phyloP scores from a whole-genome alignment of 371 early-diverging fungal genomes.

The Thermomucor indicae-seudaticae region DNA sequence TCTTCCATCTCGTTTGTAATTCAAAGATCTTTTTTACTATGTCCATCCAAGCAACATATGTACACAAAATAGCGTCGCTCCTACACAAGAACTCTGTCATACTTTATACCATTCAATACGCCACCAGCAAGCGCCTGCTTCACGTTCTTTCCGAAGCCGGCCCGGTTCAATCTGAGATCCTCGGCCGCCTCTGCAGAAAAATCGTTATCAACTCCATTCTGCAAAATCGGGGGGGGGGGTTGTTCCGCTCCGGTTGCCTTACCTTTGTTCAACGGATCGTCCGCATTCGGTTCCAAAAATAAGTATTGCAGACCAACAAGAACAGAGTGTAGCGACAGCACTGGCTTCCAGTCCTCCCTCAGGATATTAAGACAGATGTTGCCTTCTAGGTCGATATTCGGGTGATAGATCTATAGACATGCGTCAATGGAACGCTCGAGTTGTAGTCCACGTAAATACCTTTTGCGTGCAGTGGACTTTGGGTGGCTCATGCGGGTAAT shows the following conservation, averaged over 20 bases:
- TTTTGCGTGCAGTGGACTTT: constrained; percentile 93
- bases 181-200: constrained; percentile 66
- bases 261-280: constrained; percentile 98
- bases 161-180: constrained; percentile 61
- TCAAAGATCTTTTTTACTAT: neutral
- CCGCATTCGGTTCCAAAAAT: constrained; percentile 97
- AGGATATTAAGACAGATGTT: constrained; percentile 99
- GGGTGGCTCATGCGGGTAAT: constrained; percentile 99
- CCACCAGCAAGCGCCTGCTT: constrained; percentile 66
- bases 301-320: constrained; percentile 95
- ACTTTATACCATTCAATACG: constrained; percentile 53
- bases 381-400: constrained; percentile 98
- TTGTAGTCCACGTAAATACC: constrained; percentile 38
- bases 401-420: constrained; percentile 86
- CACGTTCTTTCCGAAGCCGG: constrained; percentile 66
- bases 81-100: constrained; percentile 54
- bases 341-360: constrained; percentile 99
- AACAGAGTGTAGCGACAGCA: constrained; percentile 94
- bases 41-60: too few relatives aligned
- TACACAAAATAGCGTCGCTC: neutral
- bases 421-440: neutral
- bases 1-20: neutral
- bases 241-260: constrained; percentile 3
- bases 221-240: too few relatives aligned
- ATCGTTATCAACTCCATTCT: neutral